Evolutionary conservation across 805 yeast genomes (phyloP).

Genomic region (Blastobotrys terrestris): DNA sequence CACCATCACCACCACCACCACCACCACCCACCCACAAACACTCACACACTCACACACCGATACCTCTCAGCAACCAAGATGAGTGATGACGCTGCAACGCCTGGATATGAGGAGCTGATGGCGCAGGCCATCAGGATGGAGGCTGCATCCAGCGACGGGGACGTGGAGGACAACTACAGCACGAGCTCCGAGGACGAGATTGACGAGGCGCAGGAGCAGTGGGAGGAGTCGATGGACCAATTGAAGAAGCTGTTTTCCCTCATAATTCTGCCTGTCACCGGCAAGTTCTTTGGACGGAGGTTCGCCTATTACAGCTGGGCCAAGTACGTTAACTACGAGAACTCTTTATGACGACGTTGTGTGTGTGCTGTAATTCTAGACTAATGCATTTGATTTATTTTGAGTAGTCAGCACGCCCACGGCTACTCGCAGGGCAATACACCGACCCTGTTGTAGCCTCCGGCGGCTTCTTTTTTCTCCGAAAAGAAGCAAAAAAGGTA

Average conservation of each 20-base stretch:
- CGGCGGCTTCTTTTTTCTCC: too few species aligned
- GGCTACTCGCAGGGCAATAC: too few species aligned
- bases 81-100: background rate
- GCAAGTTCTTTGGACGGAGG: slow-evolving; percentile 61
- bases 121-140: background rate
- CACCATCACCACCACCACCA: background rate
- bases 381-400: background rate
- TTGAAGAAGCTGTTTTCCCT: slow-evolving; percentile 47
- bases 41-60: background rate
- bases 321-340: slow-evolving; percentile 5
- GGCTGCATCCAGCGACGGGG: background rate
- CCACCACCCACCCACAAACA: background rate
- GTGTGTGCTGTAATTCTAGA: slow-evolving; percentile 1
- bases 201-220: slow-evolving; percentile 56
- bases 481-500: too few species aligned
- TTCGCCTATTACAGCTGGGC: slow-evolving; percentile 33
- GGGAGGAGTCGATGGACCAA: slow-evolving; percentile 65
- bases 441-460: too few species aligned
- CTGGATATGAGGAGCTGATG: background rate
- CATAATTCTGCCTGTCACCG: slow-evolving; percentile 57
- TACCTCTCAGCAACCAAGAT: background rate
- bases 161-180: slow-evolving; percentile 10
- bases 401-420: too few species aligned
- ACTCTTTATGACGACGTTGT: background rate
- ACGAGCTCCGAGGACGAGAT: slow-evolving; percentile 9